Base-by-base conservation (phyloP, 1,139 yeast genomes). In the Debaryomyces udenii region DNA sequence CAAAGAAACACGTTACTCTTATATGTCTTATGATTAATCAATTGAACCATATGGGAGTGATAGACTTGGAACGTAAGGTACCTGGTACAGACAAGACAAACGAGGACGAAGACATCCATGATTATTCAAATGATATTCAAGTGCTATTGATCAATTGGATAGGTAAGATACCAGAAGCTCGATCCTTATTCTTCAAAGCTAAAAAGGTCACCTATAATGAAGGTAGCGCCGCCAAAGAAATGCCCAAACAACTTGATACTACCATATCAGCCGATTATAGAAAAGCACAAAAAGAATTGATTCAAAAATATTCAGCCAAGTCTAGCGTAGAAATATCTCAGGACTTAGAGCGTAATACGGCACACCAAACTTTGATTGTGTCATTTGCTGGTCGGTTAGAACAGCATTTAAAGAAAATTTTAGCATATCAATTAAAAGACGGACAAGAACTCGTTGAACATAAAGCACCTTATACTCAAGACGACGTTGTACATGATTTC, bases 11-110 rank as follows among this genome's bases (percentile, higher is more conserved):
- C 43, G 70, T 84, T 56, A 69, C 68, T 41, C 56, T 82, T 32
- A 70, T 83, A 18, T 83, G 90, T 59, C 57, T 83, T 35, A 78
- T 84, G 84, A 67, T 83, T 10, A 70, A 70, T 31, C 77, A 75
- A 32, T 64, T 81, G 40, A 64, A 79, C 11, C 61, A 62, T 11
- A 61, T 70, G 39, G 70, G 70, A 0, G 59, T 78, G 15, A 71
- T 83, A 33, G 66, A 68, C 31, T 57, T 79, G 29, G 62, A 63
- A 9, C 56, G 57, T 38, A 37, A 30, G 7, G 31, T 5, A 6
- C 10, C 28, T 7, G n/a, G 10, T 14, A 20, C n/a, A 9, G 28
- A 14, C 4, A 22, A 37, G 9, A 63, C 64, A 1, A 42, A 46
- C 2, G 39, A 42, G 6, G 45, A 46, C 4, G 50, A 49, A 3